Evolutionary conservation across 2,329 filamentous ascomycete species (phyloP).

Genomic region (Parascedosporium putredinis): DNA sequence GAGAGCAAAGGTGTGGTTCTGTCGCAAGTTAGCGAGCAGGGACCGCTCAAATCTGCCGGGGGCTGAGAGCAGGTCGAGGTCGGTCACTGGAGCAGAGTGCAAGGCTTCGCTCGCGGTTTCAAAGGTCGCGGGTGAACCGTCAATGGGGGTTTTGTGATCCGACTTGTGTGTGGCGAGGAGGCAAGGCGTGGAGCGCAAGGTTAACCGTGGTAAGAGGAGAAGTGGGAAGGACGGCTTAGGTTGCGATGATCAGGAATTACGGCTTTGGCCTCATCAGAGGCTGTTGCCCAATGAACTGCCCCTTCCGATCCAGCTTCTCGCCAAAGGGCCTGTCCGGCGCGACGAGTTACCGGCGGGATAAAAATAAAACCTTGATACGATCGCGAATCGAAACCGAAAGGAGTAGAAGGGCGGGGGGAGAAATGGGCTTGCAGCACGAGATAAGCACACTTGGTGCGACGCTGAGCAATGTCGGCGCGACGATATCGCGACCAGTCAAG

Average conservation of each 20-base stretch:
- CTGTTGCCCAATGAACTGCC: neutral
- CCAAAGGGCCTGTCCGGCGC: neutral
- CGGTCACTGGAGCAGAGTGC: no score
- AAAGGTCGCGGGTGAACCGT: neutral
- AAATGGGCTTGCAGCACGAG: neutral
- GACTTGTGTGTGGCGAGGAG: neutral
- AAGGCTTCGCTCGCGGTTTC: no score
- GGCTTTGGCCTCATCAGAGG: neutral
- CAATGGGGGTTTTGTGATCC: neutral
- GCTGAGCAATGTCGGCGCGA: neutral
- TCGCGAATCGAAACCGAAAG: no score
- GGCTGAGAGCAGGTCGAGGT: no score
- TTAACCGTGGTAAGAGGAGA: neutral
- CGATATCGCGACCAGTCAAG: neutral
- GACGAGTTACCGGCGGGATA: neutral
- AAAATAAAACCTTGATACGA: no score
- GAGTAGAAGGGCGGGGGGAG: neutral
- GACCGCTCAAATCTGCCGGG: no score
- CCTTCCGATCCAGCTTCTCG: neutral
- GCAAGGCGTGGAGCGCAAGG: neutral
- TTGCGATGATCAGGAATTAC: neutral
- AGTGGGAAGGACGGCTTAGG: neutral
- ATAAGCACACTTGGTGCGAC: neutral
- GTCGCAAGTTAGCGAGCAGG: no score
- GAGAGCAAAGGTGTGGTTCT: no score